Percentiles rank a stretch among this genome's conserved stretches.
Conservation (phyloP, 179 eudicot species). For the Patellifolia procumbens region DNA sequence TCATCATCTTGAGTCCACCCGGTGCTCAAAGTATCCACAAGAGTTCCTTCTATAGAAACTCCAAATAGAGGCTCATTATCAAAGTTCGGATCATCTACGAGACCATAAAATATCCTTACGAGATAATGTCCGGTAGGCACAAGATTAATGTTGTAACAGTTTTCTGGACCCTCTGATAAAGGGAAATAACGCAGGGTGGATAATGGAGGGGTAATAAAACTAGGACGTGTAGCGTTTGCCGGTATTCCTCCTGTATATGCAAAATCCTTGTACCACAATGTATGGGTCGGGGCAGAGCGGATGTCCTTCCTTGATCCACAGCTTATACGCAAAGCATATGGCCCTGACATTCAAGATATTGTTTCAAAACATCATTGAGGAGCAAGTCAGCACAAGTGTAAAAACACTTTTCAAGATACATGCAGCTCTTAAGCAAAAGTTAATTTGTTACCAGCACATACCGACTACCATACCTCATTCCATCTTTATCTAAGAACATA, state of each 20-base stretch:
- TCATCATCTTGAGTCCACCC: conserved; percentile 91
- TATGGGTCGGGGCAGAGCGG: conserved; percentile 67
- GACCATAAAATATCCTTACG: conserved; percentile 75
- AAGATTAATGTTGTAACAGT: conserved; percentile 74
- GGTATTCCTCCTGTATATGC: conserved; percentile 91
- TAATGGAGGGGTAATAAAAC: conserved; percentile 75
- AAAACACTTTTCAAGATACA: background rate
- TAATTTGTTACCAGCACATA: background rate
- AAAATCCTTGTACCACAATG: conserved; percentile 84
- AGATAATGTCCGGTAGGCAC: conserved; percentile 84
- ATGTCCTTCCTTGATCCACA: conserved; percentile 83
- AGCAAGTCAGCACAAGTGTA: background rate
- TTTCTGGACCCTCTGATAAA: conserved; percentile 85
- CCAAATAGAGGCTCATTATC: conserved; percentile 92
- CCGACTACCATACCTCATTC: background rate
- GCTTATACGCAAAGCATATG: conserved; percentile 87
- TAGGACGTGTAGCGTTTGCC: conserved; percentile 75
- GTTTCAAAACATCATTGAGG: background rate
- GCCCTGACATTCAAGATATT: conserved; percentile 48
- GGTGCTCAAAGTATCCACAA: conserved; percentile 65
- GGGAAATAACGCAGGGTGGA: conserved; percentile 87
- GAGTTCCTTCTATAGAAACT: conserved; percentile 81
- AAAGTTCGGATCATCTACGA: conserved; percentile 70
- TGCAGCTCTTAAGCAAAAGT: background rate
- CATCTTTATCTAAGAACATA: background rate